phyloP scores from a whole-genome alignment of 2,329 filamentous ascomycete genomes.

The Botrytis aclada region DNA sequence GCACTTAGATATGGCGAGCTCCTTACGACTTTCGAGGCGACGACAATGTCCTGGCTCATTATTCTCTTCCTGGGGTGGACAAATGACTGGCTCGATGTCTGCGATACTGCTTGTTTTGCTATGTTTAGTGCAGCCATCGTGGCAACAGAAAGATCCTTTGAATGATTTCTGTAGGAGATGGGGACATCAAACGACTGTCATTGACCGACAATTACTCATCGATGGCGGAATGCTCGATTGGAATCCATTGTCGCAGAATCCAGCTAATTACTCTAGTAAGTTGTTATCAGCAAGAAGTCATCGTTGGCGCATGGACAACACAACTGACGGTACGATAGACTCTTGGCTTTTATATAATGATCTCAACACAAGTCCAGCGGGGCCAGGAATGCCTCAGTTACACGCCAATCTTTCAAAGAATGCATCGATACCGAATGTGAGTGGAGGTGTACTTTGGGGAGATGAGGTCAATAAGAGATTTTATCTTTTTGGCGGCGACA shows the following conservation, averaged over 20 bases:
- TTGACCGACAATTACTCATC: conserved; percentile 59
- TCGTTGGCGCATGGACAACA: background rate
- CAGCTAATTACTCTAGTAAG: conserved; percentile 56
- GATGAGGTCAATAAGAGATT: conserved; percentile 62
- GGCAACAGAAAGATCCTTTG: conserved; percentile 49
- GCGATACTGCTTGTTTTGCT: conserved; percentile 22
- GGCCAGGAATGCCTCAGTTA: conserved; percentile 47
- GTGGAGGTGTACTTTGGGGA: conserved; percentile 53
- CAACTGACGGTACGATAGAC: conserved; percentile 40
- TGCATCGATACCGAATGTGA: conserved; percentile 50
- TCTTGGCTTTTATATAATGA: conserved; percentile 56
- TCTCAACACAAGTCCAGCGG: conserved; percentile 44
- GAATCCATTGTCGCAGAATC: conserved; percentile 47
- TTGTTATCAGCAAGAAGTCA: background rate
- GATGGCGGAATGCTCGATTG: conserved; percentile 60
- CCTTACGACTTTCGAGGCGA: background rate
- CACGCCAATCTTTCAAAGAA: conserved; percentile 59
- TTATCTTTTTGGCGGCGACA: conserved; percentile 61
- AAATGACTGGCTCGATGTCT: conserved; percentile 18
- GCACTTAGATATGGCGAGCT: conserved; percentile 16
- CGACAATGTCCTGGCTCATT: background rate
- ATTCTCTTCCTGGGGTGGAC: background rate
- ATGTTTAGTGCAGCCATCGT: conserved; percentile 24
- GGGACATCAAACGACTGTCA: conserved; percentile 58
- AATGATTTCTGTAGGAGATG: conserved; percentile 52